Evolutionary conservation across 306 rosid genomes (phyloP).

Genomic region (Rubus parviflorus): DNA sequence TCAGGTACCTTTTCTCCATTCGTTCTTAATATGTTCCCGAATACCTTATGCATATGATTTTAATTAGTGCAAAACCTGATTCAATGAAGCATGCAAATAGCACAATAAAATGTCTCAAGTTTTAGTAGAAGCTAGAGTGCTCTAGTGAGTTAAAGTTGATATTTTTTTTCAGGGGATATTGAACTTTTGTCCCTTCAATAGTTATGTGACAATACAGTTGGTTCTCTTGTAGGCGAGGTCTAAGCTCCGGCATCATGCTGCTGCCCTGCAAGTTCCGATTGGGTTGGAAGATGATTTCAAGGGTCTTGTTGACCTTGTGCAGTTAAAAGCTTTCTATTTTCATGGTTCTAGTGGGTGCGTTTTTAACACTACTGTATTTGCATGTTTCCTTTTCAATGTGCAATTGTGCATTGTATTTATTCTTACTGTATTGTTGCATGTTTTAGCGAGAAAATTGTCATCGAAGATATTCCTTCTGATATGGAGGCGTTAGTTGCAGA

Average conservation of each 20-base stretch:
- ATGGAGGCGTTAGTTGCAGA: constrained; percentile 81
- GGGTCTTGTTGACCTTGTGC: constrained; percentile 95
- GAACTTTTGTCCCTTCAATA: background rate
- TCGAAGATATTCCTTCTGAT: constrained; percentile 74
- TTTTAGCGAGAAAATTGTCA: constrained; percentile 68
- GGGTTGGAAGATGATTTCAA: constrained; percentile 92
- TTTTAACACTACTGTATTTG: constrained; percentile 20
- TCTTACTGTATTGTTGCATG: constrained; percentile 22
- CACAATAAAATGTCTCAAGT: background rate
- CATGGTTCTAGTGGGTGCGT: constrained; percentile 84
- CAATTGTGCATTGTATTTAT: background rate
- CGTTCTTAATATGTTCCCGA: background rate
- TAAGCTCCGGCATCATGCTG: constrained; percentile 95
- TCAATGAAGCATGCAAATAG: background rate
- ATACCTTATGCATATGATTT: background rate
- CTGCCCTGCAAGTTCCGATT: constrained; percentile 93
- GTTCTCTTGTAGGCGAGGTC: constrained; percentile 76
- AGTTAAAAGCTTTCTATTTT: constrained; percentile 79
- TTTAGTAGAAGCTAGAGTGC: background rate
- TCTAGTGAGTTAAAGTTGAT: background rate
- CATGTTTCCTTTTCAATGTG: background rate
- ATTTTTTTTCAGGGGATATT: background rate
- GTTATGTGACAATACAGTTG: constrained; percentile 19
- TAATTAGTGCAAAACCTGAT: background rate
- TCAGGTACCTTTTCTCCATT: constrained; percentile 50